These are phyloP conservation scores for Phytophthora megakarya DNA, from an alignment of 352 stramenopile species.

Conservation along the genomic window DNA sequence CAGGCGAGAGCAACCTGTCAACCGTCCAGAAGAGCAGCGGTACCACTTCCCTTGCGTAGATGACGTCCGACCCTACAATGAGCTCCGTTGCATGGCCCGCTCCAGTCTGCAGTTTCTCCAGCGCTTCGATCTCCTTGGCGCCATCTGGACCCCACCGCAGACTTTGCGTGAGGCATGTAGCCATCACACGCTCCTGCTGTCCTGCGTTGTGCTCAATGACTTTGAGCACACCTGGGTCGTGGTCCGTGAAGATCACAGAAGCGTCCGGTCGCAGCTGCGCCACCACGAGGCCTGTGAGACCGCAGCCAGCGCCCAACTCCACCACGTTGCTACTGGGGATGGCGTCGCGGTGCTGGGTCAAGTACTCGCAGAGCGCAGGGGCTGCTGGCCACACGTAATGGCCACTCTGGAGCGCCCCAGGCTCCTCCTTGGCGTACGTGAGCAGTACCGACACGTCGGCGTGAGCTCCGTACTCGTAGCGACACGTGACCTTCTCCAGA, in stretches of 20 bases:
- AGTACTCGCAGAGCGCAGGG: slow-evolving; percentile 67
- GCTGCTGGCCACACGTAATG: slow-evolving; percentile 77
- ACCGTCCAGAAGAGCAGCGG: slow-evolving; percentile 79
- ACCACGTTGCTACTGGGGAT: slow-evolving; percentile 67
- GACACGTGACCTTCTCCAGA: slow-evolving; percentile 69
- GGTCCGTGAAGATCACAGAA: slow-evolving; percentile 80
- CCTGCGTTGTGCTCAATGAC: slow-evolving; percentile 76
- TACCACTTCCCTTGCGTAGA: slow-evolving; percentile 76
- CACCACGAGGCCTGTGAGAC: slow-evolving; percentile 63
- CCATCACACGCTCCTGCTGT: slow-evolving; percentile 58
- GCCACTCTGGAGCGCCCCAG: slow-evolving; percentile 55
- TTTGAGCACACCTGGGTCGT: slow-evolving; percentile 83
- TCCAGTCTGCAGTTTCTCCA: slow-evolving; percentile 42
- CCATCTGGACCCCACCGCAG: slow-evolving; percentile 71
- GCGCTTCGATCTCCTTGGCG: slow-evolving; percentile 51
- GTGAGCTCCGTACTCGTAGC: slow-evolving; percentile 58
- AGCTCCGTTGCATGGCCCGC: slow-evolving; percentile 38
- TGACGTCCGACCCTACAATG: slow-evolving; percentile 80
- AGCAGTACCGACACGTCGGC: slow-evolving; percentile 69
- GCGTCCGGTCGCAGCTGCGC: slow-evolving; percentile 63
- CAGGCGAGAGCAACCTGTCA: slow-evolving; percentile 48
- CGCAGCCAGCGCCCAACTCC: slow-evolving; percentile 72
- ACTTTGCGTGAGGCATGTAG: slow-evolving; percentile 60
- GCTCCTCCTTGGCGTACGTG: slow-evolving; percentile 70
- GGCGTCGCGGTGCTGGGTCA: slow-evolving; percentile 47